A percentile compares a stretch with the other conserved stretches of the same genome.
phyloP scores from a whole-genome alignment of 2,329 filamentous ascomycete species.

The Dactylonectria estremocensis region DNA sequence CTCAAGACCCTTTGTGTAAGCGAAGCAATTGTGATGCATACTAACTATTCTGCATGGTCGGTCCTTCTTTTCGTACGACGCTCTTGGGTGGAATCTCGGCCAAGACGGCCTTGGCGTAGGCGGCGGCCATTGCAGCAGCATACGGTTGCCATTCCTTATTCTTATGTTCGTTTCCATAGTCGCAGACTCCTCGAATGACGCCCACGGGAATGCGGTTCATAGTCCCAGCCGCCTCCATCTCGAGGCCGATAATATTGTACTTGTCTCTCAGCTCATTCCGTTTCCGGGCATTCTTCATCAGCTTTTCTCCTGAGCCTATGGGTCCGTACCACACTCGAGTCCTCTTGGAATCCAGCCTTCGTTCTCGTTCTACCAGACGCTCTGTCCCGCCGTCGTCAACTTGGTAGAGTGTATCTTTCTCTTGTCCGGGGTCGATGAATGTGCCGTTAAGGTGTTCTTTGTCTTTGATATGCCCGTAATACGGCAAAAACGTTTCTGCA shows the following conservation, averaged over 20 bases:
- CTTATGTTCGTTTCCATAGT: conserved; percentile 53
- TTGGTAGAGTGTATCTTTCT: conserved; percentile 46
- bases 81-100: conserved; percentile 18
- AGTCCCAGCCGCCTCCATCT: conserved; percentile 53
- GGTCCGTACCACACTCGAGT: conserved; percentile 53
- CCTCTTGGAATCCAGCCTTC: conserved; percentile 38
- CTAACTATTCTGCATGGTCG: background rate
- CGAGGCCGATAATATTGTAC: conserved; percentile 50
- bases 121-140: conserved; percentile 52
- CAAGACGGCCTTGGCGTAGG: conserved; percentile 33
- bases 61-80: conserved; percentile 15
- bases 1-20: background rate
- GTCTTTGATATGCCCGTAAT: conserved; percentile 47
- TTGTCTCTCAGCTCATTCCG: conserved; percentile 47
- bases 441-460: conserved; percentile 42
- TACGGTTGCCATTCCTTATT: conserved; percentile 55
- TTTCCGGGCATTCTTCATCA: conserved; percentile 47
- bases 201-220: conserved; percentile 53
- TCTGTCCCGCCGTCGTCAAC: conserved; percentile 13
- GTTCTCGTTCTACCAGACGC: conserved; percentile 29
- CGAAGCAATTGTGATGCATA: background rate
- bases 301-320: conserved; percentile 53
- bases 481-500: conserved; percentile 33
- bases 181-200: conserved; percentile 53
- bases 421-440: conserved; percentile 53